Evolutionary conservation across 2,329 filamentous ascomycete species (phyloP).

Genomic region (Colletotrichum horii): DNA sequence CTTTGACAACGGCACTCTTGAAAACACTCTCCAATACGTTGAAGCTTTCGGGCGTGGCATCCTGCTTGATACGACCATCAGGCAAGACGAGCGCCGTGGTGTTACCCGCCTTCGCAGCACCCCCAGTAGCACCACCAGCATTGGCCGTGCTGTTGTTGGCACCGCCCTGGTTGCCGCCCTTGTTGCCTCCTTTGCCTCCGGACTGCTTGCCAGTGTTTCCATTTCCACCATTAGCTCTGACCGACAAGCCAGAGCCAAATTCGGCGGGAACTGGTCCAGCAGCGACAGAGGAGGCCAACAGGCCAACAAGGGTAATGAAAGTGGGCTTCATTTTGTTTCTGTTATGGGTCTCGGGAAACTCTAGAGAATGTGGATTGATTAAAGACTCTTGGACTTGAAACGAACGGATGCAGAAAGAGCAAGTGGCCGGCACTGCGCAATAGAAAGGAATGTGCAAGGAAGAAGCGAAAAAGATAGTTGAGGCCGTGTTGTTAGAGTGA

Average conservation of each 20-base stretch:
- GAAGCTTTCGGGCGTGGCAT: slow-evolving; percentile 23
- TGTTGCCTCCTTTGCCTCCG: not conserved
- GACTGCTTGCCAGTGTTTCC: not conserved
- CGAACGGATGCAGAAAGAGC: slow-evolving; percentile 9
- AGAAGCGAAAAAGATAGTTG: not conserved
- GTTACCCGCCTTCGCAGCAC: not conserved
- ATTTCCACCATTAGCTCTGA: not conserved
- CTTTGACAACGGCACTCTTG: slow-evolving; percentile 30
- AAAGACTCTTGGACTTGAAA: not conserved
- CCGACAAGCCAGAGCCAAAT: not conserved
- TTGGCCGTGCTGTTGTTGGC: not conserved
- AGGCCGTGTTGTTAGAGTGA: not conserved
- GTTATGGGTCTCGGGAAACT: not conserved
- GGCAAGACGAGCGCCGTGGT: slow-evolving; percentile 19
- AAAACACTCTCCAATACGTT: slow-evolving; percentile 25
- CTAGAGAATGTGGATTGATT: not conserved
- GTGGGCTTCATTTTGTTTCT: slow-evolving; percentile 5
- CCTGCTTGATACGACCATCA: slow-evolving; percentile 24
- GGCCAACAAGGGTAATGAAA: slow-evolving; percentile 4
- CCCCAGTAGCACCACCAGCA: not conserved
- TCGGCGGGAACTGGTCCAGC: not conserved
- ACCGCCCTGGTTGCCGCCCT: not conserved
- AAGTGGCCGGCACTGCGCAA: slow-evolving; percentile 18
- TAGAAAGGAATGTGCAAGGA: not conserved
- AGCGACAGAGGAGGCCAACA: slow-evolving; percentile 11